A percentile compares a stretch with the other conserved stretches of the same genome.
phyloP scores from a whole-genome alignment of 1,284 basidiomycete species.

The Sporisorium iseilematis-ciliati region DNA sequence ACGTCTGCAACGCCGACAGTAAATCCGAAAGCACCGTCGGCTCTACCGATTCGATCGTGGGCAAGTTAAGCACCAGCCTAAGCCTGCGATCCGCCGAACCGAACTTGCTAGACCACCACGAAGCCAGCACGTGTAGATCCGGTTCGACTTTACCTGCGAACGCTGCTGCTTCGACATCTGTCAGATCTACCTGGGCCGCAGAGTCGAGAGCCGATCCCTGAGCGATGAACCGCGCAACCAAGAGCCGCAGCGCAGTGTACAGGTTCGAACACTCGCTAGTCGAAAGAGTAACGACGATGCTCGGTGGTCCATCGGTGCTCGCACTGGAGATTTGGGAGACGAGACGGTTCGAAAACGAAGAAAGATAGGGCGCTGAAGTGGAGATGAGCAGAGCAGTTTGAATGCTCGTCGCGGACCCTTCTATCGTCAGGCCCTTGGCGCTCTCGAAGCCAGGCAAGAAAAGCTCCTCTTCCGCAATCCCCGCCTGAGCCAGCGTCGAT shows the following conservation, averaged over 20 bases:
- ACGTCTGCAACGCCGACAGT: conserved; percentile 43
- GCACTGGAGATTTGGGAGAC: conserved; percentile 36
- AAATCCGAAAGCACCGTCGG: conserved; percentile 49
- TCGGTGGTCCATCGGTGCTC: conserved; percentile 2
- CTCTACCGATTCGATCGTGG: conserved; percentile 44
- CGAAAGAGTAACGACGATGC: conserved; percentile 47
- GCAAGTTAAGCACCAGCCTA: conserved; percentile 37
- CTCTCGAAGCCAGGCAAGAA: conserved; percentile 45
- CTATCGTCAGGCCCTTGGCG: neutral
- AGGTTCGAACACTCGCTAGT: conserved; percentile 47
- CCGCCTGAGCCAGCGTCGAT: neutral
- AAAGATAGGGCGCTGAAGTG: conserved; percentile 37
- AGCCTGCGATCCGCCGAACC: neutral
- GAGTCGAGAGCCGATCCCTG: conserved; percentile 20
- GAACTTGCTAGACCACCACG: conserved; percentile 39
- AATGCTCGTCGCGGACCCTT: conserved; percentile 30
- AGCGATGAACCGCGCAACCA: conserved; percentile 50
- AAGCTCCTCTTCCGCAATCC: conserved; percentile 21
- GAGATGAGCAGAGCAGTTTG: conserved; percentile 49
- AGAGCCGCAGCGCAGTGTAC: conserved; percentile 38
- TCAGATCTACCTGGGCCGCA: neutral
- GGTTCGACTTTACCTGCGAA: conserved; percentile 42
- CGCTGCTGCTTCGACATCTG: conserved; percentile 32
- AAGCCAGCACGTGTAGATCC: conserved; percentile 30
- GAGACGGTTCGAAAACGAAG: conserved; percentile 40